These are phyloP conservation scores for Penicillium steckii DNA, from an alignment of 495 filamentous ascomycete species.

Conservation along the genomic window DNA sequence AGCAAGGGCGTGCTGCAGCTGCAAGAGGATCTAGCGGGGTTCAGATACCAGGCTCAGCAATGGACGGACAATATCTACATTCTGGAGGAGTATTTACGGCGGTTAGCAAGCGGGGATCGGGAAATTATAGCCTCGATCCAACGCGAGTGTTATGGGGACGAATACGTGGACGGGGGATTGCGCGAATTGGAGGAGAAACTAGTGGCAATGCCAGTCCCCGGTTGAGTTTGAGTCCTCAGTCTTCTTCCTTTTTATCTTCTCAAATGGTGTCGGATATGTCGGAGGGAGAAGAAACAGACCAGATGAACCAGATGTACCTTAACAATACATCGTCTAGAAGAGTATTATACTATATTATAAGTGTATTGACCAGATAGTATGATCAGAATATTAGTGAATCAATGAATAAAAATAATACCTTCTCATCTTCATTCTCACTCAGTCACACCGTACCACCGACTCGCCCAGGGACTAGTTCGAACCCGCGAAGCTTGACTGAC, in stretches of 20 bases:
- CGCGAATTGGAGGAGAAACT: conserved; percentile 36
- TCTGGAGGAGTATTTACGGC: conserved; percentile 59
- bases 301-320: too few species aligned
- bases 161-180: conserved; percentile 63
- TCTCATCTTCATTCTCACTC: too few species aligned
- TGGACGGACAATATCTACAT: conserved; percentile 66
- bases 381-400: too few species aligned
- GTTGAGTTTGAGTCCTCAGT: too few species aligned
- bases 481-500: conserved; percentile 41
- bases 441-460: neutral
- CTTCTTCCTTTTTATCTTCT: too few species aligned
- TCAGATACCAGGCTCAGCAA: conserved; percentile 46
- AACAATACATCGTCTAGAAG: too few species aligned
- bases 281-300: too few species aligned
- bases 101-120: conserved; percentile 49
- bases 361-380: too few species aligned
- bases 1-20: conserved; percentile 53
- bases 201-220: too few species aligned
- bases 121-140: conserved; percentile 51
- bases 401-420: too few species aligned
- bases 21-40: conserved; percentile 46
- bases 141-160: conserved; percentile 58
- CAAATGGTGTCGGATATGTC: too few species aligned
- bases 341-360: too few species aligned
- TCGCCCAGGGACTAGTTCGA: conserved; percentile 17